phyloP scores from a whole-genome alignment of 306 rosid species.

The Acmispon strigosus region DNA sequence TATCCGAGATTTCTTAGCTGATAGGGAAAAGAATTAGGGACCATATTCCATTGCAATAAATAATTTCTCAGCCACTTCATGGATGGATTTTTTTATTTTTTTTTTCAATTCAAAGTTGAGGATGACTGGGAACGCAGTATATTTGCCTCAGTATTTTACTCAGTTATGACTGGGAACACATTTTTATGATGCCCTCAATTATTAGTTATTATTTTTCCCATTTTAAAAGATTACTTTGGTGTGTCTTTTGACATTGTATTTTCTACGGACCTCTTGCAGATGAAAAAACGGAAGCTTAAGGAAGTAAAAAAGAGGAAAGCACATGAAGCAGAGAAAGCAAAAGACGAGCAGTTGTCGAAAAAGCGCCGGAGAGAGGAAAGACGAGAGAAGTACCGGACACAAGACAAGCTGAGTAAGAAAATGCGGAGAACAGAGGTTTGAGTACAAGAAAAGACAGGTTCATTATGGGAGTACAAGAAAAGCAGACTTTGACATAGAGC shows the following conservation, averaged over 20 bases:
- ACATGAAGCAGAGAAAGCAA: constrained; percentile 51
- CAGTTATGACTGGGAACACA: neutral
- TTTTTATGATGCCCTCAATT: neutral
- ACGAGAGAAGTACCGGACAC: constrained; percentile 59
- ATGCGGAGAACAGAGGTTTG: constrained; percentile 40
- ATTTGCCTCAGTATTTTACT: neutral
- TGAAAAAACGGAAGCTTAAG: constrained; percentile 64
- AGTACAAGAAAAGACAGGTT: neutral
- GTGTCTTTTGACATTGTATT: neutral
- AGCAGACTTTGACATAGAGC: neutral
- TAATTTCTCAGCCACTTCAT: neutral
- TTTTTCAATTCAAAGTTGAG: neutral
- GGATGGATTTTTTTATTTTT: too few relatives aligned
- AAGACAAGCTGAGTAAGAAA: constrained; percentile 67
- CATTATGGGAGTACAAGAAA: neutral
- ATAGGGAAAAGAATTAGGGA: neutral
- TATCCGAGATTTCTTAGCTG: neutral
- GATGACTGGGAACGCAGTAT: neutral
- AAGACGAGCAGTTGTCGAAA: constrained; percentile 50
- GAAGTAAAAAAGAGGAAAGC: constrained; percentile 60
- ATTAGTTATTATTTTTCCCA: too few relatives aligned
- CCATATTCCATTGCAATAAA: neutral
- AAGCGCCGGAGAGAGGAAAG: constrained; percentile 90
- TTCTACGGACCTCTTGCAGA: constrained; percentile 33
- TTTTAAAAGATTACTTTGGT: neutral